Percentiles rank a stretch among this genome's conserved stretches.
Evolutionary conservation across 768 basidiomycete genomes (phyloP).

Genomic region (Hypholoma sublateritium): DNA sequence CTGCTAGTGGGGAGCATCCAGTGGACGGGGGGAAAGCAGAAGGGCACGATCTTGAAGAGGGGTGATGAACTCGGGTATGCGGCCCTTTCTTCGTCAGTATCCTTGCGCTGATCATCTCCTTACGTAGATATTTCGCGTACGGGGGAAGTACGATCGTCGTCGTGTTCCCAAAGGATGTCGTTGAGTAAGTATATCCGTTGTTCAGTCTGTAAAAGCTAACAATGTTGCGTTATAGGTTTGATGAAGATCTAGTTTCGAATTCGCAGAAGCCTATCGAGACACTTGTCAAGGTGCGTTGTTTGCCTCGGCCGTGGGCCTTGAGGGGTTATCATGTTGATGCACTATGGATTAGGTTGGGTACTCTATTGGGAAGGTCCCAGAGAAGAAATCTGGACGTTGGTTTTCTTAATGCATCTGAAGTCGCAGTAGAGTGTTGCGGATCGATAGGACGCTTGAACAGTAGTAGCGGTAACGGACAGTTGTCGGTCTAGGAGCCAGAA

Average conservation of each 20-base stretch:
- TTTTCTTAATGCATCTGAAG: neutral
- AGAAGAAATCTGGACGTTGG: neutral
- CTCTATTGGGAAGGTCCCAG: conserved; percentile 1
- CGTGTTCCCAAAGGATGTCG: conserved; percentile 54
- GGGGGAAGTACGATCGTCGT: conserved; percentile 74
- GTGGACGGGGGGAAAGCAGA: conserved; percentile 56
- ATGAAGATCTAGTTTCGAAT: conserved; percentile 58
- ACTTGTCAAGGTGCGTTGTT: conserved; percentile 50
- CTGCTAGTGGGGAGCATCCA: conserved; percentile 76
- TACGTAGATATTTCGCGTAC: conserved; percentile 62
- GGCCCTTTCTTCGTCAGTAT: neutral
- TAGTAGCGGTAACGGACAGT: too few relatives aligned
- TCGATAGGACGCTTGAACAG: too few relatives aligned
- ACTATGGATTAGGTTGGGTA: neutral
- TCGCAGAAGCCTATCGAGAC: conserved; percentile 64
- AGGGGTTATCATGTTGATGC: neutral
- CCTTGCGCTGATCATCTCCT: conserved; percentile 6
- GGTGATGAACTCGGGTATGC: conserved; percentile 62
- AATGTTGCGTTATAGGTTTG: conserved; percentile 38
- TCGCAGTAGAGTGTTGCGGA: too few relatives aligned
- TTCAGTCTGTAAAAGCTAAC: neutral
- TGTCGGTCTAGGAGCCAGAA: too few relatives aligned
- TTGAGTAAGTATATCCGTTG: conserved; percentile 34
- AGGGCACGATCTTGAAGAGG: conserved; percentile 45
- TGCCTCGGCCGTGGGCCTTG: neutral